phyloP scores from a whole-genome alignment of 1,284 basidiomycete genomes.

The Cutaneotrichosporon daszewskae region DNA sequence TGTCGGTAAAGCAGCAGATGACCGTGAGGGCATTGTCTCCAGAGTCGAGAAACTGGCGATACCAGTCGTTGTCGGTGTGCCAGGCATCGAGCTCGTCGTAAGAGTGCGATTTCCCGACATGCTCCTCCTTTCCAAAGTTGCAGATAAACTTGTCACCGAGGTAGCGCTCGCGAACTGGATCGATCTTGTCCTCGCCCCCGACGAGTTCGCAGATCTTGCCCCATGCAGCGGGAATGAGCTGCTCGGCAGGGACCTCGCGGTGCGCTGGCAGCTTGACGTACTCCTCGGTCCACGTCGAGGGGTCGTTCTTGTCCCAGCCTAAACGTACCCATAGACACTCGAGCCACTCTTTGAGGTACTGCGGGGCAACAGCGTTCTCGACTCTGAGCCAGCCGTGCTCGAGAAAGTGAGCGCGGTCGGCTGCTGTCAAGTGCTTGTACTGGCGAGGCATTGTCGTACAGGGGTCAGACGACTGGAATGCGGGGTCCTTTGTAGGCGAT shows the following conservation, averaged over 20 bases:
- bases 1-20: conserved; percentile 31
- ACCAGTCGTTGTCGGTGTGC: conserved; percentile 38
- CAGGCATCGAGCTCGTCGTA: conserved; percentile 16
- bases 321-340: conserved; percentile 33
- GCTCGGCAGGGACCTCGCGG: conserved; percentile 21
- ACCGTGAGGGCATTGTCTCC: conserved; percentile 29
- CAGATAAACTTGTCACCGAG: conserved; percentile 35
- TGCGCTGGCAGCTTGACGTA: conserved; percentile 32
- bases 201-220: conserved; percentile 31
- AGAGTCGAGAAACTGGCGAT: conserved; percentile 31
- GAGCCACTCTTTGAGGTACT: conserved; percentile 24
- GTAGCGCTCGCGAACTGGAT: conserved; percentile 26
- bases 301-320: conserved; percentile 32
- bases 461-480: too few relatives aligned
- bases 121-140: conserved; percentile 27
- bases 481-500: too few relatives aligned
- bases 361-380: conserved; percentile 24
- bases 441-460: too few relatives aligned
- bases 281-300: conserved; percentile 34
- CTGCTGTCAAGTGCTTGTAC: conserved; percentile 20
- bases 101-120: conserved; percentile 2
- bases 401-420: conserved; percentile 27
- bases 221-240: conserved; percentile 31
- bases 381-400: conserved; percentile 35
- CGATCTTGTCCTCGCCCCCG: conserved; percentile 30